phyloP scores from a whole-genome alignment of 2,329 filamentous ascomycete genomes.

The Raffaelea arxii region DNA sequence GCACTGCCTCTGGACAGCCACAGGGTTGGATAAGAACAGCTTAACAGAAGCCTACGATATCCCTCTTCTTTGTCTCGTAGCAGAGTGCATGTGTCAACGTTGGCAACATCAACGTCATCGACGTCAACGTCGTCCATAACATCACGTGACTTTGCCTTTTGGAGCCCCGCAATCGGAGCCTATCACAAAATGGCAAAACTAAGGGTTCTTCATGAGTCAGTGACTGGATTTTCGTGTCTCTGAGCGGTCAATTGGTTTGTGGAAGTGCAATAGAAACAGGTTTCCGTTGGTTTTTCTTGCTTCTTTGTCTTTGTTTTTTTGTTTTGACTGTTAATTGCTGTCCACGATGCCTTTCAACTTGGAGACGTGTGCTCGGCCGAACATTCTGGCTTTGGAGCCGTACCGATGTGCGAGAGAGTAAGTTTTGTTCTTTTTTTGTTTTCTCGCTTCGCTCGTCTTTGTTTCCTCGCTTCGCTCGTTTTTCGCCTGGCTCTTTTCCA shows the following conservation, averaged over 20 bases:
- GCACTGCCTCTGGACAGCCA: neutral
- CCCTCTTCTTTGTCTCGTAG: neutral
- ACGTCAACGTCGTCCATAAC: too few species aligned
- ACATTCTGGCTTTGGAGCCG: slow-evolving; percentile 66
- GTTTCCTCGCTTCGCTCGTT: slow-evolving; percentile 12
- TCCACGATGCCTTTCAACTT: slow-evolving; percentile 60
- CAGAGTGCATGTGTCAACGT: neutral
- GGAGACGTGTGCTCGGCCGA: slow-evolving; percentile 63
- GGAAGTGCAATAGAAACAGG: too few species aligned
- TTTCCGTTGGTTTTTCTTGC: neutral
- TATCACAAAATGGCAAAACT: too few species aligned
- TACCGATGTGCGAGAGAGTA: slow-evolving; percentile 79
- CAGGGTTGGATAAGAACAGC: neutral
- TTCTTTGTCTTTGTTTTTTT: too few species aligned
- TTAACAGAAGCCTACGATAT: neutral
- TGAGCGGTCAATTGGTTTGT: neutral
- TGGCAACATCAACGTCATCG: too few species aligned
- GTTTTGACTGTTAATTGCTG: slow-evolving; percentile 4
- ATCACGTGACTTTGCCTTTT: too few species aligned
- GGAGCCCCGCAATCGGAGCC: too few species aligned
- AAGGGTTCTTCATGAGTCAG: neutral
- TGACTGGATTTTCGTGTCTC: neutral
- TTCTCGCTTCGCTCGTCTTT: neutral
- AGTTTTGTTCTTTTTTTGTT: slow-evolving; percentile 22
- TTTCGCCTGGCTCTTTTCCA: slow-evolving; percentile 14